Evolutionary conservation across 768 basidiomycete genomes (phyloP).

Genomic region (Pleurotus platypus): DNA sequence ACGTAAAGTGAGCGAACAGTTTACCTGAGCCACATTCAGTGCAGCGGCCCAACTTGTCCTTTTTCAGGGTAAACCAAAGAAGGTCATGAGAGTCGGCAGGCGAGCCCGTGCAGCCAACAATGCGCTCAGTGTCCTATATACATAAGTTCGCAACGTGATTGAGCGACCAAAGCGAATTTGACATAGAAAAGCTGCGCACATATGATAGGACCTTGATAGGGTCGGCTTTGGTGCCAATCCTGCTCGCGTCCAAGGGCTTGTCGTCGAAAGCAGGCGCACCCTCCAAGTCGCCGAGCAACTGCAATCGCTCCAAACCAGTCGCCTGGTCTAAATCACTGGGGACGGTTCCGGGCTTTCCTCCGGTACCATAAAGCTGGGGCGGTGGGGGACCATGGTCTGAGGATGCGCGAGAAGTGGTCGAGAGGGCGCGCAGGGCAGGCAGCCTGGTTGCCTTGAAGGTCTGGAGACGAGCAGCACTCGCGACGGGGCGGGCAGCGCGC

Average conservation of each 20-base stretch:
- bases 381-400: slow-evolving; percentile 51
- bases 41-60: slow-evolving; percentile 76
- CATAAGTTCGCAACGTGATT: neutral
- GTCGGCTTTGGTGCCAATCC: slow-evolving; percentile 82
- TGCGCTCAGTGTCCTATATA: slow-evolving; percentile 70
- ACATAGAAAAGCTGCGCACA: slow-evolving; percentile 45
- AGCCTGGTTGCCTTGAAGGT: slow-evolving; percentile 23
- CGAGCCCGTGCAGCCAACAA: slow-evolving; percentile 91
- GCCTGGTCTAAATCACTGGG: slow-evolving; percentile 87
- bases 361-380: slow-evolving; percentile 68
- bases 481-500: slow-evolving; percentile 42
- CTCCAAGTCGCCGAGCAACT: slow-evolving; percentile 84
- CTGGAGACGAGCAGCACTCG: slow-evolving; percentile 33
- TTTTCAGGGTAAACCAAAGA: slow-evolving; percentile 72
- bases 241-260: slow-evolving; percentile 77
- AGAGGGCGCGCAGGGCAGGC: slow-evolving; percentile 50
- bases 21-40: slow-evolving; percentile 90
- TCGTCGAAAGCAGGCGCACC: slow-evolving; percentile 90
- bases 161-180: neutral
- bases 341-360: slow-evolving; percentile 69
- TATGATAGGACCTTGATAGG: slow-evolving; percentile 86
- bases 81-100: slow-evolving; percentile 96
- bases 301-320: slow-evolving; percentile 95
- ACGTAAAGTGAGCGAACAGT: slow-evolving; percentile 19
- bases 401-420: slow-evolving; percentile 48